These are phyloP conservation scores for Knufia petricola DNA, from an alignment of 2,329 filamentous ascomycete genomes.

Conservation along the genomic window DNA sequence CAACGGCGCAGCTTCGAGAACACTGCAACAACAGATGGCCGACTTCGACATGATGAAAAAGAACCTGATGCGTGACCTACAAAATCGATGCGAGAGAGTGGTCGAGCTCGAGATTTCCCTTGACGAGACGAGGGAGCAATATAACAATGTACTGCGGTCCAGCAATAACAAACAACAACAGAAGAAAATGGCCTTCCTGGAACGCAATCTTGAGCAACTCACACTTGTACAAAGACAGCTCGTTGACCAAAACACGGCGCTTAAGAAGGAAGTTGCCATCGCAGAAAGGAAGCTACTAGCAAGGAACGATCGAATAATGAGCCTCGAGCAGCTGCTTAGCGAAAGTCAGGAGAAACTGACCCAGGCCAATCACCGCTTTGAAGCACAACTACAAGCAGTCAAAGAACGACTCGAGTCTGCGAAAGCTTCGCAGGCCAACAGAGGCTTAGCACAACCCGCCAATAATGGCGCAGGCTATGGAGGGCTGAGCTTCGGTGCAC, in stretches of 20 bases:
- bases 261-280: constrained; percentile 99
- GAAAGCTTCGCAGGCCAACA: constrained; percentile 83
- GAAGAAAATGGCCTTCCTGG: constrained; percentile 99
- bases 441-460: constrained; percentile 56
- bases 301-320: constrained; percentile 91
- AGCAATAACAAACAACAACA: constrained; percentile 98
- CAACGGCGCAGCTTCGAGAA: constrained; percentile 73
- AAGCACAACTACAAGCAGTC: constrained; percentile 90
- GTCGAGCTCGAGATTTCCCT: constrained; percentile 97
- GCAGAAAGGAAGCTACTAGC: constrained; percentile 95
- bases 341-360: constrained; percentile 98
- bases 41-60: constrained; percentile 99
- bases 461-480: constrained; percentile 61
- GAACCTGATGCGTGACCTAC: constrained; percentile 94
- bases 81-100: constrained; percentile 95
- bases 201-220: constrained; percentile 94
- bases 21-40: constrained; percentile 91
- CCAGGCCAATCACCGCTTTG: constrained; percentile 95
- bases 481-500: constrained; percentile 36
- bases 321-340: constrained; percentile 80
- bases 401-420: constrained; percentile 95
- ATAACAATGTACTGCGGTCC: constrained; percentile 93
- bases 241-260: constrained; percentile 89
- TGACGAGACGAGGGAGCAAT: constrained; percentile 95
- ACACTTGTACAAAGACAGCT: constrained; percentile 96